Base-by-base conservation (phyloP, 108 stramenopile species). In the Nitzschia sp. region DNA sequence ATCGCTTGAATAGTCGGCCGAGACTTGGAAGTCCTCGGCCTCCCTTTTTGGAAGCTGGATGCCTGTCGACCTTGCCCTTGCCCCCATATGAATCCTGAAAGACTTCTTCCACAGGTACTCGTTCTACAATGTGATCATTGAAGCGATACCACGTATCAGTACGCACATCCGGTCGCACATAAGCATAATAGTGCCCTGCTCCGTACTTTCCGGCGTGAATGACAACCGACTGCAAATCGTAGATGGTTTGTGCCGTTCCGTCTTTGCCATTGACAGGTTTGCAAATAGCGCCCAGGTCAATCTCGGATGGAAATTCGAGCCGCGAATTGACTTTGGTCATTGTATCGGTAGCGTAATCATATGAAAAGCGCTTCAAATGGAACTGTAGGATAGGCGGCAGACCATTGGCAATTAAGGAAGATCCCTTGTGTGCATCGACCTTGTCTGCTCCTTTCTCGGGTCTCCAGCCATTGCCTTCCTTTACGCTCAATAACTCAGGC, bases 401-500 rank as follows among this genome's bases (percentile, higher is more conserved):
- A 4, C 90, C 90, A 29, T 83, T 61, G 1, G 71, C 68, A 42
- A 71, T 71, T 69, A 91, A 77, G 0, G 74, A 72, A 4, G 71
- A 80, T 13, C 93, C 93, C 66, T 91, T 94, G 77, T 86, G 81
- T 6, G 93, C 93, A 72, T 94, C 88, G 1, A 94, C 86, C 54
- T 91, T 91, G 28, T 86, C 88, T 0, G 87, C 88, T 13, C 87
- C 93, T 74, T 94, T 94, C 70, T 91, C 85, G 13, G 93, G 93
- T 68, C 93, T 81, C 93, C 93, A 94, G 45, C 93, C 93, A 74
- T 94, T 94, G 31, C 93, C 93, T 69, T 94, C 90, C 0, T 77
- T 71, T 23, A 79, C 85, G 48, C 75, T 80, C 28, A 94, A 76
- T 17, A 88, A 61, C 74, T 94, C 93, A 8, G 89, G 89, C 56